Conservation (phyloP, 2,329 filamentous ascomycete species). For the Exserohilum turcica region DNA sequence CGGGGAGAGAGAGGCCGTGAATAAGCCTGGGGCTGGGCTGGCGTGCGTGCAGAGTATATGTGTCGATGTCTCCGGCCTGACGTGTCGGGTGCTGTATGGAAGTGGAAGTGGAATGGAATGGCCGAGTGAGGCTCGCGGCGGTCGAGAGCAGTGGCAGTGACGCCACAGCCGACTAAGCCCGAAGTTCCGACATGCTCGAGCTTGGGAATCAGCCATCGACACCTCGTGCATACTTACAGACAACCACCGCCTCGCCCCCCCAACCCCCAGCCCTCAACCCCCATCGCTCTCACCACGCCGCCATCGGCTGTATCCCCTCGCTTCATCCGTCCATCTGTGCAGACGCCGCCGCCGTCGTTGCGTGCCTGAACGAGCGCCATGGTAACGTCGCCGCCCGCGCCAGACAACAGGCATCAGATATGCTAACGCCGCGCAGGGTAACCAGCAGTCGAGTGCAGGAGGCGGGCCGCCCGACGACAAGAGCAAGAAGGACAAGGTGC, state of each 20-base stretch:
- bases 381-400: conserved; percentile 35
- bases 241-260: conserved; percentile 21
- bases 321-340: not conserved
- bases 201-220: conserved; percentile 36
- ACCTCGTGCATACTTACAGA: conserved; percentile 45
- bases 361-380: conserved; percentile 35
- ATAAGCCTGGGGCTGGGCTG: too few species aligned
- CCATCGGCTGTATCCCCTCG: conserved; percentile 3
- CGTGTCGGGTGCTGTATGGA: conserved; percentile 43
- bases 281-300: conserved; percentile 22
- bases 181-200: conserved; percentile 20
- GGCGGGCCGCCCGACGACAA: conserved; percentile 71
- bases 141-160: conserved; percentile 33
- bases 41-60: not conserved
- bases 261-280: too few species aligned
- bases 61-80: too few species aligned
- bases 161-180: conserved; percentile 25
- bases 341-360: not conserved
- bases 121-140: conserved; percentile 28
- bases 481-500: conserved; percentile 82
- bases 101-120: conserved; percentile 23
- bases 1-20: too few species aligned
- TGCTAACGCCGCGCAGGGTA: conserved; percentile 64
- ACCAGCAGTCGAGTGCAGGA: conserved; percentile 86
- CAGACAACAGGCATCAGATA: conserved; percentile 34